Evolutionary conservation across 2,329 filamentous ascomycete species (phyloP).

Genomic region (Thielaviopsis euricoi): DNA sequence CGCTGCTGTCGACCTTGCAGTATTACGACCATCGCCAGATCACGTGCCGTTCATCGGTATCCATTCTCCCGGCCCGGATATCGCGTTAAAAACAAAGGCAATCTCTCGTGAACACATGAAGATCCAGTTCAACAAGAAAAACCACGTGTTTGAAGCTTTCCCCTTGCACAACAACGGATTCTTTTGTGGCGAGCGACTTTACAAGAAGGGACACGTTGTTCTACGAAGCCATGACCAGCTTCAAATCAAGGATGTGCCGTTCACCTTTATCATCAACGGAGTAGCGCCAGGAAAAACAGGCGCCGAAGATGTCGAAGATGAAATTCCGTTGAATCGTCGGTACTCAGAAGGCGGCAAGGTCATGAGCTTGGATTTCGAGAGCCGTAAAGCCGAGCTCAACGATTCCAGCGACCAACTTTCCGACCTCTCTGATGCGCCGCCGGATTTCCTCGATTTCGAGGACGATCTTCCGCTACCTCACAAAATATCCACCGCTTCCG

Average conservation of each 20-base stretch:
- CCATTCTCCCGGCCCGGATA: constrained; percentile 48
- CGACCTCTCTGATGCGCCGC: constrained; percentile 14
- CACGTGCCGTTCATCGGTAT: constrained; percentile 54
- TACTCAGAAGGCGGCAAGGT: constrained; percentile 44
- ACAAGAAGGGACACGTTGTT: constrained; percentile 36
- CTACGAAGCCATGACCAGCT: constrained; percentile 50
- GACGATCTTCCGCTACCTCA: constrained; percentile 7
- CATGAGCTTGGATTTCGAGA: constrained; percentile 61
- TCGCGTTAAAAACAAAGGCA: constrained; percentile 47
- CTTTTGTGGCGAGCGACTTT: constrained; percentile 45
- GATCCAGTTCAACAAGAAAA: constrained; percentile 51
- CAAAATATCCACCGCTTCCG: constrained; percentile 1
- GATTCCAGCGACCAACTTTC: constrained; percentile 39
- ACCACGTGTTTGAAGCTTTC: constrained; percentile 47
- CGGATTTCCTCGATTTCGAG: constrained; percentile 13
- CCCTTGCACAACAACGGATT: constrained; percentile 50
- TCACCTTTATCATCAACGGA: constrained; percentile 53
- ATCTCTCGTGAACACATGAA: constrained; percentile 61
- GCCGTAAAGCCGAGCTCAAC: constrained; percentile 37
- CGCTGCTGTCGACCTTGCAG: constrained; percentile 40
- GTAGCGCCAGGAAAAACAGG: constrained; percentile 40
- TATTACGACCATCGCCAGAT: constrained; percentile 41
- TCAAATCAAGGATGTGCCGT: constrained; percentile 54
- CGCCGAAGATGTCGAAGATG: constrained; percentile 38
- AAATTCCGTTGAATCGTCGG: constrained; percentile 27